Evolutionary conservation across 139 green algal species (phyloP), one percentile per base, ranked within the genome.

Genomic region (Volvox reticuliferus): DNA sequence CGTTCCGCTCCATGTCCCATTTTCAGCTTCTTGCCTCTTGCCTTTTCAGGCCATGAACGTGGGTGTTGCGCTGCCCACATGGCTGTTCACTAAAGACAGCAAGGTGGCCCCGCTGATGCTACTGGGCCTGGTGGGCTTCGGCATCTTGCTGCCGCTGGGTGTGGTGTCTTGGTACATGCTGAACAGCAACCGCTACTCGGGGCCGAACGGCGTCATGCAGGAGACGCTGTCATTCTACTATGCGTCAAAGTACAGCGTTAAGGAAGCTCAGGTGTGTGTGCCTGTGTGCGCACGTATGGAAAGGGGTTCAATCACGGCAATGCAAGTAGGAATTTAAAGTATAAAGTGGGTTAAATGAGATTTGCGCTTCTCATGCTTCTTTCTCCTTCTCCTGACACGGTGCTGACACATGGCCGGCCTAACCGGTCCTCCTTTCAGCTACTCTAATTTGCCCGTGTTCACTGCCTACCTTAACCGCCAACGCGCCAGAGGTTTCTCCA

Each of bases 11-110:
- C 6, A 24, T 73, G 2, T 73, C 65, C 16, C 65, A 33, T 3
- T 87, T 1, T n/a, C 30, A 62, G 0, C 30, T 12, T 77, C 18
- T 32, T 6, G 21, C 20, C 14, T 24, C 2, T 2, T 55, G 14
- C 17, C 26, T 14, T 20, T 68, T 67, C 91, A 96, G 92, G 91
- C 92, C 24, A 93, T 97, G 75, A 95, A 95, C 85, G 92, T 98
- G 26, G 95, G 96, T 63, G 93, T 99, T 13, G 97, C 97, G 3
- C 93, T 99, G 83, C 97, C 97, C 6, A 92, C 97, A 61, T 99
- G 96, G 96, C 95, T 99, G 61, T 98, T 99, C 89, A 93, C 88
- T 67, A 96, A 96, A 84, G 97, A 99, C 93, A 95, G 94, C 50
- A 96, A 97, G 86, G 89, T 91, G 19, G 97, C 97, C 22, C 96